Conservation (phyloP, 2,329 filamentous ascomycete species). For the Xylariaceae sp. region DNA sequence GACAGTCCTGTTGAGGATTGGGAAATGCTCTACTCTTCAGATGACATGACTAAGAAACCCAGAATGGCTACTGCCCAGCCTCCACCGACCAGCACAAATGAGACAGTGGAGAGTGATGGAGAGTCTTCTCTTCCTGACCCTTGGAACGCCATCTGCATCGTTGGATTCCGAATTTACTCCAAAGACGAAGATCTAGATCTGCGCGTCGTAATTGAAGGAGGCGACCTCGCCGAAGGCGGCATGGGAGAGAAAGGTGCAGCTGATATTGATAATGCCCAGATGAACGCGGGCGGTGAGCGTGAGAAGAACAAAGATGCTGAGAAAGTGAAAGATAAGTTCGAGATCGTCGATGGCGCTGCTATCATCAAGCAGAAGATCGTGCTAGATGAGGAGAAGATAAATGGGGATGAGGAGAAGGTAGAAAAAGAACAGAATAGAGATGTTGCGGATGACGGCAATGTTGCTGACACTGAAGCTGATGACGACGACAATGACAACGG, state of each 20-base stretch:
- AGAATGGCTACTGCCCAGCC: conserved; percentile 43
- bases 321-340: conserved; percentile 39
- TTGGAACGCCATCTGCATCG: conserved; percentile 51
- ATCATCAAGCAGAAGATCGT: conserved; percentile 43
- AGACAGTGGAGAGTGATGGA: conserved; percentile 43
- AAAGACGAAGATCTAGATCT: conserved; percentile 58
- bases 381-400: conserved; percentile 38
- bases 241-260: conserved; percentile 63
- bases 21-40: conserved; percentile 63
- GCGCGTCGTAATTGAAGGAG: conserved; percentile 62
- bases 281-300: conserved; percentile 58
- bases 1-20: conserved; percentile 66
- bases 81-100: conserved; percentile 31
- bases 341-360: conserved; percentile 39
- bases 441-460: conserved; percentile 24
- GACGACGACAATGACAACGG: conserved; percentile 38
- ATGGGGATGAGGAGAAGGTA: conserved; percentile 18
- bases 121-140: conserved; percentile 50
- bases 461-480: conserved; percentile 31
- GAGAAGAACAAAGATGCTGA: conserved; percentile 39
- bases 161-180: conserved; percentile 49
- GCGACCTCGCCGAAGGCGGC: conserved; percentile 57
- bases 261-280: conserved; percentile 63
- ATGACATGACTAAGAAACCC: conserved; percentile 62
- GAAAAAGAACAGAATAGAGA: conserved; percentile 19